Percentiles rank a stretch among this genome's conserved stretches.
Evolutionary conservation across 305 asterid genomes (phyloP).

Genomic region (Plantago lanceolata): DNA sequence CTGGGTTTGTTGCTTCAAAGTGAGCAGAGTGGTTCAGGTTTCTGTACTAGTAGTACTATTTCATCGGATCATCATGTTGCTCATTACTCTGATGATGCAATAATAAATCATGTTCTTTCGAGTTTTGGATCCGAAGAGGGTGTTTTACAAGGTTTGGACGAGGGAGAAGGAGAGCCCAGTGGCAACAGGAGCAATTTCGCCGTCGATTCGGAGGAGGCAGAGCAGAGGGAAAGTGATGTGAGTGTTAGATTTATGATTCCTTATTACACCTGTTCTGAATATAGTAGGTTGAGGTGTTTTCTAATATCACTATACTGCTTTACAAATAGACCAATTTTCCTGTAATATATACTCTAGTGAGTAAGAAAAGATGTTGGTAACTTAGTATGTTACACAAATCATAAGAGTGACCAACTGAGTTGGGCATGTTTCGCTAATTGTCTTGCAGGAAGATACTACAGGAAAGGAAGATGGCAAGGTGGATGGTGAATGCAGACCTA

Average conservation of each 20-base stretch:
- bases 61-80: not conserved
- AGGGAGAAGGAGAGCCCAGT: not conserved
- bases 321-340: no score
- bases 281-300: not conserved
- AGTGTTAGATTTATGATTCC: not conserved
- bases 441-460: conserved; percentile 17
- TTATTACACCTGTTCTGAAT: no score
- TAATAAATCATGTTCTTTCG: not conserved
- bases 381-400: no score
- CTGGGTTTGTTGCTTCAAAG: not conserved
- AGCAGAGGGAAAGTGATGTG: not conserved
- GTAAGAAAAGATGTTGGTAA: no score
- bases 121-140: not conserved
- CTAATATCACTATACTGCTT: no score
- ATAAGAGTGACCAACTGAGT: no score
- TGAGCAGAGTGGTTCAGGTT: not conserved
- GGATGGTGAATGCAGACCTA: conserved; percentile 3
- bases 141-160: no score
- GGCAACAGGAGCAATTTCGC: not conserved
- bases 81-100: not conserved
- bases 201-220: not conserved
- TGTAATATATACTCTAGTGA: no score
- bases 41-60: not conserved
- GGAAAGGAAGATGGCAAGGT: conserved; percentile 8
- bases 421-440: not conserved